These are phyloP conservation scores for Closterium sp. DNA, from an alignment of 139 green algal species.

Conservation along the genomic window DNA sequence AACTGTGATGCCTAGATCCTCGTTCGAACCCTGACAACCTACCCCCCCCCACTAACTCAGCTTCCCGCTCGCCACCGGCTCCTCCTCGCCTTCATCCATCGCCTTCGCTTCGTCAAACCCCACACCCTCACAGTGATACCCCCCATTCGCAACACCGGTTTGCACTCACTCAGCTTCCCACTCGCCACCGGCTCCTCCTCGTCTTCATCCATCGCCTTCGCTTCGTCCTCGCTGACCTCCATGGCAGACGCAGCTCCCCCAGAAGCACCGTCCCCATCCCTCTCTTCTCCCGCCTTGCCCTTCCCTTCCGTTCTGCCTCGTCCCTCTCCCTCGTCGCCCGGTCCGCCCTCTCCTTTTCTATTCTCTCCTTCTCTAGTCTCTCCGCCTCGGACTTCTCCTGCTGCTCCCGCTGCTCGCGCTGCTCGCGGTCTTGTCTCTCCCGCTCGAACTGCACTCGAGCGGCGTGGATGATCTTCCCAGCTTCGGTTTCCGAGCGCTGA, in stretches of 20 bases:
- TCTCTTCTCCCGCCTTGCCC: neutral
- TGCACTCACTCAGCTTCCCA: constrained; percentile 1
- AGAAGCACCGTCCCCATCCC: neutral
- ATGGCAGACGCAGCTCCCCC: neutral
- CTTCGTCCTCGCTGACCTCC: neutral
- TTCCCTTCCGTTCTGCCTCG: neutral
- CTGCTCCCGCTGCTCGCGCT: neutral
- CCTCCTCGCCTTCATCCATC: too few species aligned
- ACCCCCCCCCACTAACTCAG: too few species aligned
- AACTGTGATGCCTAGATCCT: too few species aligned
- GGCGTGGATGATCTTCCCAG: neutral
- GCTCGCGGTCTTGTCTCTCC: neutral
- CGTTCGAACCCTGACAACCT: too few species aligned
- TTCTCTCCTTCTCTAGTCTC: neutral
- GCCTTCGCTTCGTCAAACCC: too few species aligned
- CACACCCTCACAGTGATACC: too few species aligned
- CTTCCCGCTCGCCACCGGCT: too few species aligned
- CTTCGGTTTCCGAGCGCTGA: neutral
- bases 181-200: neutral
- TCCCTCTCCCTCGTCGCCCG: neutral
- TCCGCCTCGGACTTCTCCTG: neutral
- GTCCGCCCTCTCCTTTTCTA: neutral
- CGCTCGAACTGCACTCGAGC: neutral
- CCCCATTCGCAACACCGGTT: neutral
- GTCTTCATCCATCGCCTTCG: neutral